Conservation (phyloP, 805 yeast genomes). For the Schwanniomyces occidentalis region DNA sequence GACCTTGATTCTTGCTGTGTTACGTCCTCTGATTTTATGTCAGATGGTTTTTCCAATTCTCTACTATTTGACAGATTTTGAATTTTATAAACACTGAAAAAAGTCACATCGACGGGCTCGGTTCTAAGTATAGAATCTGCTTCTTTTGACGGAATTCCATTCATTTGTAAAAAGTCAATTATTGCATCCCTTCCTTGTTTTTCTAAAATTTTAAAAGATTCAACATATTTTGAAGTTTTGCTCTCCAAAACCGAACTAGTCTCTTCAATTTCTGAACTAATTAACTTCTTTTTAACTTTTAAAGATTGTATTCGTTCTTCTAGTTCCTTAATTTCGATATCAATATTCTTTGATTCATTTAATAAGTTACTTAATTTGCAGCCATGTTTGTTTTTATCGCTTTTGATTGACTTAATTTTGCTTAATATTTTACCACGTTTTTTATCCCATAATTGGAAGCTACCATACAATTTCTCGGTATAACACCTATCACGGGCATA, state of each 20-base stretch:
- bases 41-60: not conserved
- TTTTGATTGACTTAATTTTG: slow-evolving; percentile 40
- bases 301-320: slow-evolving; percentile 35
- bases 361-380: slow-evolving; percentile 36
- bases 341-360: slow-evolving; percentile 30
- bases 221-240: slow-evolving; percentile 44
- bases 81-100: slow-evolving; percentile 16
- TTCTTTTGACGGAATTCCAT: slow-evolving; percentile 21
- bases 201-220: slow-evolving; percentile 41
- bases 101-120: slow-evolving; percentile 30
- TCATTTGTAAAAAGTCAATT: slow-evolving; percentile 21
- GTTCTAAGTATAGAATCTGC: slow-evolving; percentile 14
- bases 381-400: slow-evolving; percentile 43
- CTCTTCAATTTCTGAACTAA: slow-evolving; percentile 41
- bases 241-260: slow-evolving; percentile 54
- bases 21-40: not conserved
- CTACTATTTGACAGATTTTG: not conserved
- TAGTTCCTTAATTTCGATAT: slow-evolving; percentile 37
- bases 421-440: slow-evolving; percentile 32
- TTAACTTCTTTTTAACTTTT: slow-evolving; percentile 31
- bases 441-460: slow-evolving; percentile 42
- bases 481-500: slow-evolving; percentile 38
- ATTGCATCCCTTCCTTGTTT: slow-evolving; percentile 37
- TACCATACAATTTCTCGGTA: slow-evolving; percentile 23
- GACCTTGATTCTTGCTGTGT: too few relatives aligned